Evolutionary conservation across 768 basidiomycete species (phyloP), one percentile per base, ranked within the genome.

Genomic region (Lactarius evosmus): DNA sequence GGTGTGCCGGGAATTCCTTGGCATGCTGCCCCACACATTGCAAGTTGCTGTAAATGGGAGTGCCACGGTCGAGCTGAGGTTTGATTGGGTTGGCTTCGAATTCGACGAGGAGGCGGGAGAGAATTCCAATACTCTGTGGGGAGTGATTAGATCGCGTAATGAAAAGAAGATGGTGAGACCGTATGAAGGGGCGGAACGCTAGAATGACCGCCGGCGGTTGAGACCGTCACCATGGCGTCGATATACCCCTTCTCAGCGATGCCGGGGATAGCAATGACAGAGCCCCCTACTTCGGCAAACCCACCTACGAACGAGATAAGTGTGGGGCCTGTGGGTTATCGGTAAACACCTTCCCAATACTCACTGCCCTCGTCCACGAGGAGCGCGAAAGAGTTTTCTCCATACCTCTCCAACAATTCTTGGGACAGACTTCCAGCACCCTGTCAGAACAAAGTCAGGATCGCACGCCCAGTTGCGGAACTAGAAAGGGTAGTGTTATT

Each of bases 331-430:
- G n/a, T n/a, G n/a, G 33, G 11, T 7, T 12, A 12, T 16, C 54
- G 56, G 14, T 25, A 22, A 22, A 2, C 4, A 25, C 1, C 4
- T 22, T 5, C 49, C 7, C 46, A 55, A 12, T n/a, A 66, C 63
- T 62, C 69, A 75, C 82, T 80, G 7, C 84, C 83, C 75, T 87
- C 86, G 62, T 87, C 86, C 12, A 86, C 77, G n/a, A 85, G 70
- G 69, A 86, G 73, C 1, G 82, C 73, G 56, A 86, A 75, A 7
- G 79, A 75, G 68, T 84, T 69, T n/a, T 72, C 61, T 19, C 84
- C 85, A 67, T 81, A 83, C 0, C 72, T 74, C 9, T 75, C 62
- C 3, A 77, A 68, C n/a, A 86, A 73, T 46, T 76, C 72, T 6
- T 71, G 34, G 0, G 75, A 75, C n/a, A 86, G 75, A 2, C 70